phyloP scores from a whole-genome alignment of 2,329 filamentous ascomycete species.

The Byssothecium circinans region DNA sequence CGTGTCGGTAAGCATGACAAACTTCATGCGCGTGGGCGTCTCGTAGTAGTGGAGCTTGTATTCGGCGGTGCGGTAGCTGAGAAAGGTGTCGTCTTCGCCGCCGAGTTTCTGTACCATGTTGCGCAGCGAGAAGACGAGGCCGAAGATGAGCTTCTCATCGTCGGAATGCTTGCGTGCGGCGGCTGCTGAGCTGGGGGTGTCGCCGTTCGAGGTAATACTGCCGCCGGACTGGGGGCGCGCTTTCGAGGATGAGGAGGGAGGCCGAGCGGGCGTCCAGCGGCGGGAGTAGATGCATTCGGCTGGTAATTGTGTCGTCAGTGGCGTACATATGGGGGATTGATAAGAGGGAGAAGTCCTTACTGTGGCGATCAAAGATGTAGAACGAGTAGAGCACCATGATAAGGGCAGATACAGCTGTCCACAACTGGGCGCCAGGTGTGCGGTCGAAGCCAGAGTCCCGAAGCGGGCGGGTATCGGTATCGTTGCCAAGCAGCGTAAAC shows the following conservation, averaged over 20 bases:
- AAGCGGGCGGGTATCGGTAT: neutral
- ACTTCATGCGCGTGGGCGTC: constrained; percentile 91
- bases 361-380: constrained; percentile 98
- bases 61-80: constrained; percentile 87
- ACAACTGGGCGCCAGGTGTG: constrained; percentile 4
- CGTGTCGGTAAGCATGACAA: constrained; percentile 94
- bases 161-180: constrained; percentile 60
- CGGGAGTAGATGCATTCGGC: constrained; percentile 97
- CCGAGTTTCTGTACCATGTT: constrained; percentile 97
- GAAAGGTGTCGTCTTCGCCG: constrained; percentile 87
- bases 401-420: too few species aligned
- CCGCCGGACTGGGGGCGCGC: constrained; percentile 54
- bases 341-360: constrained; percentile 55
- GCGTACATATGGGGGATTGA: constrained; percentile 5
- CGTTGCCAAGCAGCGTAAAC: constrained; percentile 4
- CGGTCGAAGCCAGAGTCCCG: neutral
- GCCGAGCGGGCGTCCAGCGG: constrained; percentile 68
- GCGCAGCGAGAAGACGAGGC: constrained; percentile 91
- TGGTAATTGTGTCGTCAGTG: constrained; percentile 46
- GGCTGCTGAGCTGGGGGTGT: constrained; percentile 22
- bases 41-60: constrained; percentile 99
- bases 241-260: constrained; percentile 51
- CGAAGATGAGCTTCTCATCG: constrained; percentile 96
- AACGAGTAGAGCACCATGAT: constrained; percentile 93
- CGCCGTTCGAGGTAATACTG: constrained; percentile 50